phyloP scores from a whole-genome alignment of 768 basidiomycete species.

The Rhizopogon salebrosus region DNA sequence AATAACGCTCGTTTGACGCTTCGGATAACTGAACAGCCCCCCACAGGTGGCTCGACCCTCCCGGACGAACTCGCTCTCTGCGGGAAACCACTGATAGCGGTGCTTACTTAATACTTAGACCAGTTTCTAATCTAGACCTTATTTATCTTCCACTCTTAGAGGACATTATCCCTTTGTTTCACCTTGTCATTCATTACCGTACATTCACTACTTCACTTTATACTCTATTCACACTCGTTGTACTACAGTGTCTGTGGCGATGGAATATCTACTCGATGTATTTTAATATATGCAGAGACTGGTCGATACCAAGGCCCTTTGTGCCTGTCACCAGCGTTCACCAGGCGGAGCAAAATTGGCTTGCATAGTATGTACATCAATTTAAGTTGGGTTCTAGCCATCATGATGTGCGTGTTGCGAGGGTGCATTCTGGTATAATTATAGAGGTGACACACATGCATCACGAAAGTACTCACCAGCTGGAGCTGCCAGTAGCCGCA shows the following conservation, averaged over 20 bases:
- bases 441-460: too few relatives aligned
- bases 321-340: too few relatives aligned
- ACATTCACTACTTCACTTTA: not conserved
- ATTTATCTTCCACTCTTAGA: not conserved
- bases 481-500: too few relatives aligned
- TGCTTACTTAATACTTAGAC: not conserved
- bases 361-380: too few relatives aligned
- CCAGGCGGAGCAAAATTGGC: too few relatives aligned
- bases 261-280: not conserved
- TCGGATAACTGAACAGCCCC: not conserved
- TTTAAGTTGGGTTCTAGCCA: too few relatives aligned
- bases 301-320: too few relatives aligned
- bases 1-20: not conserved
- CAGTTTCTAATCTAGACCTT: not conserved
- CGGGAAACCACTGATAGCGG: not conserved
- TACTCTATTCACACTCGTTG: not conserved
- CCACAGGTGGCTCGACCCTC: slow-evolving; percentile 4
- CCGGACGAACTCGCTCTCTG: slow-evolving; percentile 17
- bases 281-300: not conserved
- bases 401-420: too few relatives aligned
- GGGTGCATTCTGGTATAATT: too few relatives aligned
- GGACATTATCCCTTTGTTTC: not conserved
- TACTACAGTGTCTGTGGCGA: not conserved
- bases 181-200: not conserved
- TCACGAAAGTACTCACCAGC: too few relatives aligned